Evolutionary conservation across 371 early-diverging fungal genomes (phyloP).

Genomic region (Mortierella sp.): DNA sequence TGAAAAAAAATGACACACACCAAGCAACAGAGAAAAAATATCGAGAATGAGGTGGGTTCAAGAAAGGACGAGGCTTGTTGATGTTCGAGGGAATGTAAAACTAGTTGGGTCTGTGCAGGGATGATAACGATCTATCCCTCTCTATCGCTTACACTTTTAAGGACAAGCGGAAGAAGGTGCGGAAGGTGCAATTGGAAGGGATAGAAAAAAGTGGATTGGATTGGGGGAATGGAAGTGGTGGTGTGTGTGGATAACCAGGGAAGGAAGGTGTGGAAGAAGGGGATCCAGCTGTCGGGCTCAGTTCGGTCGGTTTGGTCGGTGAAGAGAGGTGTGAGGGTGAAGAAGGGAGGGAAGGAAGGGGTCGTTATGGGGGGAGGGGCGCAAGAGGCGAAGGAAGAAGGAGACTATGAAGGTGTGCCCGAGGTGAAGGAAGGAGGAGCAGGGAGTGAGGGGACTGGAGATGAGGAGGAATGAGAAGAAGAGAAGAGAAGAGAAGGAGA

Average conservation of each 20-base stretch:
- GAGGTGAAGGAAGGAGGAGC: not conserved
- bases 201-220: not conserved
- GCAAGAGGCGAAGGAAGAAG: not conserved
- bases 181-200: not conserved
- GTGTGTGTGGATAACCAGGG: not conserved
- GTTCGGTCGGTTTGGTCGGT: not conserved
- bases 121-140: not conserved
- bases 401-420: not conserved
- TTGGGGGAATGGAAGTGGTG: not conserved
- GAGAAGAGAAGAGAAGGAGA: not conserved
- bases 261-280: slow-evolving; percentile 3
- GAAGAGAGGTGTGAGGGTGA: not conserved
- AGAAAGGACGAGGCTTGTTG: not conserved
- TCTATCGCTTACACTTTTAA: not conserved
- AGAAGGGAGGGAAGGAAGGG: not conserved
- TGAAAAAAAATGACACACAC: not conserved
- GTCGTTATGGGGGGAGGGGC: not conserved
- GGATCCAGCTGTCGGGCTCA: not conserved
- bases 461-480: not conserved
- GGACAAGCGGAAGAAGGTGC: slow-evolving; percentile 1
- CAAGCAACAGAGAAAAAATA: not conserved
- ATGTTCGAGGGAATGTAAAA: not conserved
- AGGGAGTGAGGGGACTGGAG: not conserved
- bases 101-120: not conserved
- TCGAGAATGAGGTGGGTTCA: not conserved